phyloP scores from a whole-genome alignment of 1,139 yeast species.

The Taphrina betulina region DNA sequence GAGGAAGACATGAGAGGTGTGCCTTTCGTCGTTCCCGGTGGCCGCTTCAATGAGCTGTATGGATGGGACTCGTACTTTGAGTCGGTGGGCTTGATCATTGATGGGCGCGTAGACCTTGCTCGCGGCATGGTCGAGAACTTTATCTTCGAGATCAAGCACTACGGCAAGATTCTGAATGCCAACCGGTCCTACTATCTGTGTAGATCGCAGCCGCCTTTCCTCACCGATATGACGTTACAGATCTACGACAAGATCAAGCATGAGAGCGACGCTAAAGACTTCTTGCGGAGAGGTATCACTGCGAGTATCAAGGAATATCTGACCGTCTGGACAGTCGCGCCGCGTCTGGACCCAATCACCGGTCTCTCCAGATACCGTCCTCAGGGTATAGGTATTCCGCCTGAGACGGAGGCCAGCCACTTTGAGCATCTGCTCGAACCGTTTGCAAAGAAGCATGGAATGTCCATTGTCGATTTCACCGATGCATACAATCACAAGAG shows the following conservation, averaged over 20 bases:
- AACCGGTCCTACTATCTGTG: conserved; percentile 88
- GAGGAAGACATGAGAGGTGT: conserved; percentile 59
- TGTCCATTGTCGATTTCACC: conserved; percentile 68
- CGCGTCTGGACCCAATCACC: conserved; percentile 71
- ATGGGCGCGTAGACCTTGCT: conserved; percentile 66
- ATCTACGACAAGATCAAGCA: conserved; percentile 60
- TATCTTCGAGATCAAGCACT: conserved; percentile 82
- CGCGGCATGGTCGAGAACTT: conserved; percentile 92
- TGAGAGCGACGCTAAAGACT: conserved; percentile 52
- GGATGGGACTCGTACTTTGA: conserved; percentile 99
- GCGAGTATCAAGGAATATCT: conserved; percentile 88
- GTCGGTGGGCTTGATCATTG: conserved; percentile 73
- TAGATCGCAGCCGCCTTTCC: conserved; percentile 96
- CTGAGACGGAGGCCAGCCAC: conserved; percentile 92
- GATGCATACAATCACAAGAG: conserved; percentile 64
- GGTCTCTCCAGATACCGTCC: conserved; percentile 92
- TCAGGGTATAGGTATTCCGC: conserved; percentile 86
- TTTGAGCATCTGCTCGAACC: conserved; percentile 71
- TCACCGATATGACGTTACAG: conserved; percentile 85
- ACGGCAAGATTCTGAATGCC: conserved; percentile 91
- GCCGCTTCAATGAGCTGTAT: conserved; percentile 90
- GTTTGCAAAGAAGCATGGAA: conserved; percentile 61
- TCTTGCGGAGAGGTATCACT: conserved; percentile 60
- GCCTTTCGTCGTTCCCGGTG: conserved; percentile 96
- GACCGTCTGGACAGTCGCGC: conserved; percentile 72